phyloP scores from a whole-genome alignment of 345 rosid species.

The Populus euphratica region DNA sequence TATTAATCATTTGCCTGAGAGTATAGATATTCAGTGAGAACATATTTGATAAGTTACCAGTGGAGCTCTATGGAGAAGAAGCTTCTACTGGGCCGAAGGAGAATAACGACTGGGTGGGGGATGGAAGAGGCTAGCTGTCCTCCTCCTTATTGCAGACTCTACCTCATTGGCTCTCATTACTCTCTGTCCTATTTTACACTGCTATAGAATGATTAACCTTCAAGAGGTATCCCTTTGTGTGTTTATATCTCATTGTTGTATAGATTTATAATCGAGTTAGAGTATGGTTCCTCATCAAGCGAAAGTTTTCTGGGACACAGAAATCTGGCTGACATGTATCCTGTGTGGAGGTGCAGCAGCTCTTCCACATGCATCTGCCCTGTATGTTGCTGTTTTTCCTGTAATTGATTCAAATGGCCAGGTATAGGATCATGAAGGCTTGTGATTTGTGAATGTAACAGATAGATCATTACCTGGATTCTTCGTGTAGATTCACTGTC shows the following conservation, averaged over 20 bases:
- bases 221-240: background rate
- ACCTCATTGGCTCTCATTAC: background rate
- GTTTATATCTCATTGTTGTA: background rate
- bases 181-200: background rate
- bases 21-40: slow-evolving; percentile 27
- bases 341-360: too few species aligned
- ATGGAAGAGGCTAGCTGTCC: slow-evolving; percentile 58
- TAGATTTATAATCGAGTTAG: background rate
- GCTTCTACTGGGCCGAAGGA: slow-evolving; percentile 96
- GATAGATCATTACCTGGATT: too few species aligned
- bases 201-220: background rate
- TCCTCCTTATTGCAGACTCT: background rate
- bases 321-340: too few species aligned
- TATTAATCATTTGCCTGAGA: slow-evolving; percentile 42
- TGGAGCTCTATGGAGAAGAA: slow-evolving; percentile 66
- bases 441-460: too few species aligned
- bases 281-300: background rate
- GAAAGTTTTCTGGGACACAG: background rate
- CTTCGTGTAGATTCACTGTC: too few species aligned
- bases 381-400: too few species aligned
- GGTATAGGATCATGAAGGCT: too few species aligned
- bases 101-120: slow-evolving; percentile 86
- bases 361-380: too few species aligned
- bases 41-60: slow-evolving; percentile 46
- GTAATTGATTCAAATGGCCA: too few species aligned